Base-by-base conservation (phyloP, 2,329 filamentous ascomycete species). In the Pseudogymnoascus sp. region DNA sequence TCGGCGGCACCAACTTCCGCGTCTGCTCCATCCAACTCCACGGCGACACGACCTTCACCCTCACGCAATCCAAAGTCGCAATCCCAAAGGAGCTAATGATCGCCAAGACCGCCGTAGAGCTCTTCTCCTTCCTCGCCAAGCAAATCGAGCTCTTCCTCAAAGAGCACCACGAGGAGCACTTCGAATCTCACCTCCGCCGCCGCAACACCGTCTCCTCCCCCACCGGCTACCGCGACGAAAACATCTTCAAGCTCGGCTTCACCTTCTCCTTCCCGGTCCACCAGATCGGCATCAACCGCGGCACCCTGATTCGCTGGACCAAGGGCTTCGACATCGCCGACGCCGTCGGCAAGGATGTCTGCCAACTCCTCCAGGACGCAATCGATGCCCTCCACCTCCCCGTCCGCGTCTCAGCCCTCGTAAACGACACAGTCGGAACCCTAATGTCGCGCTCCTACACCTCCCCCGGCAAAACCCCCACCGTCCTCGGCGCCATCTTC, bases 271-370 rank as follows among this genome's bases (percentile, higher is more conserved):
- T 97, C 79, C 95, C 95, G 2, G 93, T 97, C 40, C 86, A 96
- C 74, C 95, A 99, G 75, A 82, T 90, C 64, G 93, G 91, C 40
- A 96, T 99, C 75, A 97, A 97, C 82, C 93, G 91, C 78, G 95
- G 95, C 66, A 89, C 87, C 64, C 82, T 99, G 63, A 95, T 97
- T 76, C 87, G 95, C 69, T 99, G 95, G 95, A 97, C 95, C 64
- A 99, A 99, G 80, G 95, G 95, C 62, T 99, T 97, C 74, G 91
- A 97, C 74, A 97, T 99, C 69, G 84, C 86, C n/a, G 95, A 97
- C 73, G 90, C 93, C 0, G 77, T 99, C 64, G 95, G 93, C 70
- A 89, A 97, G 77, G 95, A 99, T 75, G 93, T 97, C 34, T 99
- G 95, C 75, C 87, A 86, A 45, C 79, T 99, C 67, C 82, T 99